Conservation (phyloP, 164 flowering plant genomes). For the Buxus sempervirens region DNA sequence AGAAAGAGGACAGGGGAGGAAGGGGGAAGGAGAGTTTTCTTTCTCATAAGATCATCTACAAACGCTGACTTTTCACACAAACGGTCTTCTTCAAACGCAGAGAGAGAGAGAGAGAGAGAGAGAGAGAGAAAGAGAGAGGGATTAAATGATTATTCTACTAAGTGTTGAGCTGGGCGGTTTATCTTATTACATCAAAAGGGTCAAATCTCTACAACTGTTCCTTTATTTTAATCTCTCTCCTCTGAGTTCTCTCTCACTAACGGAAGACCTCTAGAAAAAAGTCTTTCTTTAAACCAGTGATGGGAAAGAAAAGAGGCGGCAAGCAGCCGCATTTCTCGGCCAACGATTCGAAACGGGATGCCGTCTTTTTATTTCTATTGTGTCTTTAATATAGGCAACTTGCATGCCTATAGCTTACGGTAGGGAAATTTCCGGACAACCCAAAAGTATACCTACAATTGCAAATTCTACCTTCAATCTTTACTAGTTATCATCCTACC, state of each 20-base stretch:
- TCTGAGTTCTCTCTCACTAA: background rate
- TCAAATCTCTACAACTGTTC: slow-evolving; percentile 24
- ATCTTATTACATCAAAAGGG: slow-evolving; percentile 20
- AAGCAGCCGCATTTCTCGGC: slow-evolving; percentile 77
- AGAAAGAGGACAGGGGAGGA: slow-evolving; percentile 26
- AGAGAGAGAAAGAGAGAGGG: slow-evolving; percentile 23
- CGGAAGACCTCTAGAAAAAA: background rate
- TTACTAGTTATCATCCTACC: no score
- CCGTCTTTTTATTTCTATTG: background rate
- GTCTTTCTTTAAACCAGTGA: slow-evolving; percentile 14
- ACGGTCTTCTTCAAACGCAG: slow-evolving; percentile 29
- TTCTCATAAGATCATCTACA: slow-evolving; percentile 7
- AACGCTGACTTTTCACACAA: slow-evolving; percentile 71
- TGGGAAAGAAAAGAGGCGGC: slow-evolving; percentile 52
- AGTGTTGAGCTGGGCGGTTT: slow-evolving; percentile 22
- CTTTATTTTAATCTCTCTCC: slow-evolving; percentile 5
- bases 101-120: slow-evolving; percentile 22
- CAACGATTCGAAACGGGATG: slow-evolving; percentile 24
- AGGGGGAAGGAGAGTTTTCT: slow-evolving; percentile 24
- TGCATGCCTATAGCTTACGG: background rate
- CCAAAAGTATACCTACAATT: no score
- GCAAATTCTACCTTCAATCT: no score
- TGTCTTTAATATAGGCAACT: background rate
- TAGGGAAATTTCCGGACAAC: no score
- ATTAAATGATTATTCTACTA: slow-evolving; percentile 13